Evolutionary conservation across 2,329 filamentous ascomycete species (phyloP).

Genomic region (Arthrinium puccinioides): DNA sequence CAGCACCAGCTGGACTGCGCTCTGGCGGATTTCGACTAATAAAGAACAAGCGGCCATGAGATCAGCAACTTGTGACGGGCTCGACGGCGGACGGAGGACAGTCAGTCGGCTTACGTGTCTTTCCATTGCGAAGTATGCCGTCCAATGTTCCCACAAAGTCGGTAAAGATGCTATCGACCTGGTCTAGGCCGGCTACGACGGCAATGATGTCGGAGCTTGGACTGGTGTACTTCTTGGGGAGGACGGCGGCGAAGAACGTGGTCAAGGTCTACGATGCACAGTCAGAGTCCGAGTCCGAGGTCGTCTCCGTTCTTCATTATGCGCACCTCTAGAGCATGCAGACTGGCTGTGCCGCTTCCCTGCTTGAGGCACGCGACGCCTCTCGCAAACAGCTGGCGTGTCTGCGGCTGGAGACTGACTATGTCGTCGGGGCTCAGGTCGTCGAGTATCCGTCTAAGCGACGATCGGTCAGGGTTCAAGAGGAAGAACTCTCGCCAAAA

Average conservation of each 20-base stretch:
- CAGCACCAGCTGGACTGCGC: slow-evolving; percentile 74
- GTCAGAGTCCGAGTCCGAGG: slow-evolving; percentile 28
- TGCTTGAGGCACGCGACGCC: slow-evolving; percentile 64
- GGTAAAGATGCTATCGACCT: slow-evolving; percentile 79
- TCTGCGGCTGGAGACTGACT: slow-evolving; percentile 68
- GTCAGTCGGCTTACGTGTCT: slow-evolving; percentile 55
- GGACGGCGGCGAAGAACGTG: slow-evolving; percentile 73
- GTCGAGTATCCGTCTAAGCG: slow-evolving; percentile 62
- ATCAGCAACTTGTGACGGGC: background rate
- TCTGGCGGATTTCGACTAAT: slow-evolving; percentile 66
- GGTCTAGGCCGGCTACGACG: slow-evolving; percentile 79
- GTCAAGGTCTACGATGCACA: slow-evolving; percentile 64
- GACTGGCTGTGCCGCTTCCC: slow-evolving; percentile 53
- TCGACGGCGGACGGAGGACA: background rate
- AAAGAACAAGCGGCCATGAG: slow-evolving; percentile 1
- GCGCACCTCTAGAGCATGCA: slow-evolving; percentile 77
- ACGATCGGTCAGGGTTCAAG: slow-evolving; percentile 66
- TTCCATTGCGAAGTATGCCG: slow-evolving; percentile 70
- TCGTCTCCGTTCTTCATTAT: background rate
- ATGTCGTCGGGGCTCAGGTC: slow-evolving; percentile 67
- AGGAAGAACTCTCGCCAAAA: slow-evolving; percentile 98
- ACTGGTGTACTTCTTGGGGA: slow-evolving; percentile 89
- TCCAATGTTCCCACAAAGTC: slow-evolving; percentile 84
- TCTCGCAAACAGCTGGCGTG: slow-evolving; percentile 69
- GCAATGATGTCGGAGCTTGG: slow-evolving; percentile 92